Conservation (phyloP, 352 stramenopile genomes). For the Pythium insidiosum region DNA sequence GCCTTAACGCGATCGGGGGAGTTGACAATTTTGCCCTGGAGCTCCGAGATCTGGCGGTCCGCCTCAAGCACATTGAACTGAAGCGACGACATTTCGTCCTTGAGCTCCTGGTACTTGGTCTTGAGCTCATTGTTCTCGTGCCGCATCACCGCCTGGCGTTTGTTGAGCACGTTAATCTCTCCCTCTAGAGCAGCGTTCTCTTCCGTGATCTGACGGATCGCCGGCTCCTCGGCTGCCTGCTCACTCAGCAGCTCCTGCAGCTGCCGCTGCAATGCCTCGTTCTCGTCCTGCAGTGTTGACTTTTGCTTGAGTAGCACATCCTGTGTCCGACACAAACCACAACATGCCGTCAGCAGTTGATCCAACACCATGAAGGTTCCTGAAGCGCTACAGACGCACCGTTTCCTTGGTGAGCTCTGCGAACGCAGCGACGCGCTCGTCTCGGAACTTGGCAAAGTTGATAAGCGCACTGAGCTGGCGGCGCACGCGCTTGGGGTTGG, state of each 20-base stretch:
- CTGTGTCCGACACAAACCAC: constrained; percentile 10
- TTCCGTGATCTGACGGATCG: constrained; percentile 47
- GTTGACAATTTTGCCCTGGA: constrained; percentile 87
- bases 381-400: not conserved
- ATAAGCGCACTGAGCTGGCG: constrained; percentile 94
- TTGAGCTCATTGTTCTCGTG: constrained; percentile 83
- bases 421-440: constrained; percentile 89
- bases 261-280: constrained; percentile 47
- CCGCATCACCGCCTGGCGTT: constrained; percentile 79
- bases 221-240: constrained; percentile 43
- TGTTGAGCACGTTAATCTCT: constrained; percentile 89
- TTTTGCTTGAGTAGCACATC: constrained; percentile 42
- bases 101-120: constrained; percentile 62
- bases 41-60: constrained; percentile 64
- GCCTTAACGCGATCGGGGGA: constrained; percentile 83
- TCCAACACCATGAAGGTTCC: not conserved
- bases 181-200: constrained; percentile 81
- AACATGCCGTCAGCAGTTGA: no score
- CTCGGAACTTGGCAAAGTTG: constrained; percentile 96
- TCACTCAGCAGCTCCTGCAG: constrained; percentile 52
- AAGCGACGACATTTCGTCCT: constrained; percentile 59
- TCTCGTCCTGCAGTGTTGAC: constrained; percentile 48
- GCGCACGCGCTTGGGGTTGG: constrained; percentile 85
- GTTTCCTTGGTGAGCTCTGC: constrained; percentile 71
- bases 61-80: constrained; percentile 82